phyloP scores from a whole-genome alignment of 176 grass and related monocot genomes.

The Eleusine coracana region DNA sequence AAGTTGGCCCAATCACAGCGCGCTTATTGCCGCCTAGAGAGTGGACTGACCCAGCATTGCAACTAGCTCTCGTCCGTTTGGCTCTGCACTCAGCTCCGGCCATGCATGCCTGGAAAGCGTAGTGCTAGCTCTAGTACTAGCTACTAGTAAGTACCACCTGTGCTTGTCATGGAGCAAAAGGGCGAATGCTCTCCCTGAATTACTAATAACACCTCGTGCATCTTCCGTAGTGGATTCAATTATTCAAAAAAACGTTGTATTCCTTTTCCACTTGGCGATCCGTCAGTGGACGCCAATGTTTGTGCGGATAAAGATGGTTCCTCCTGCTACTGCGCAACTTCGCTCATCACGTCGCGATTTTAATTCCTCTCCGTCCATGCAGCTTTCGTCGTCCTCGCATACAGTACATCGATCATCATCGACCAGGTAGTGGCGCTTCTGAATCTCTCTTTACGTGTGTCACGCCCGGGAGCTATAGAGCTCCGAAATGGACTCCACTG shows the following conservation, averaged over 20 bases:
- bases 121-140: neutral
- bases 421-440: neutral
- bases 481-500: slow-evolving; percentile 41
- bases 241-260: neutral
- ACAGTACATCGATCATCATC: too few species aligned
- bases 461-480: slow-evolving; percentile 29
- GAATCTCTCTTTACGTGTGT: slow-evolving; percentile 38
- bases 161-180: neutral
- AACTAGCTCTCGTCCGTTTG: slow-evolving; percentile 11
- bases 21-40: slow-evolving; percentile 21
- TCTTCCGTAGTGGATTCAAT: neutral
- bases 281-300: neutral
- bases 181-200: neutral
- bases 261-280: neutral
- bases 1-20: slow-evolving; percentile 23
- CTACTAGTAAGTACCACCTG: too few species aligned
- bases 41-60: slow-evolving; percentile 51
- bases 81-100: neutral
- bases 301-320: neutral
- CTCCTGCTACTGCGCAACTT: too few species aligned
- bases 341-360: too few species aligned
- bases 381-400: neutral
- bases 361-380: neutral
- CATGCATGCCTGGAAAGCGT: slow-evolving; percentile 21
- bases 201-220: neutral